Percentiles rank a stretch among this genome's conserved stretches.
Evolutionary conservation across 345 rosid genomes (phyloP).

Genomic region (Cochlearia excelsa): DNA sequence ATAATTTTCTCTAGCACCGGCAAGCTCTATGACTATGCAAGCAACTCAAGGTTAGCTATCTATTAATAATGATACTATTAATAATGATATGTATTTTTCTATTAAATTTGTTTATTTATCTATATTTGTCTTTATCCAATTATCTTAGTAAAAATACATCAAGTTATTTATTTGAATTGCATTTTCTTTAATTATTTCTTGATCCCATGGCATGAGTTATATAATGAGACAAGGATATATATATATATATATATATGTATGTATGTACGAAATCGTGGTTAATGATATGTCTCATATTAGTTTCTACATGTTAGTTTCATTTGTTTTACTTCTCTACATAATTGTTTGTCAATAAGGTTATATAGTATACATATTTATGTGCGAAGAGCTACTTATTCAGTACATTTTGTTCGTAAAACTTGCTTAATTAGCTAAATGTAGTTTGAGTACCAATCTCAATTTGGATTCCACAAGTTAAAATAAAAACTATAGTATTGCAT

Average conservation of each 20-base stretch:
- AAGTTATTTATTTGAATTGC: slow-evolving; percentile 10
- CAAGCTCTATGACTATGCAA: slow-evolving; percentile 39
- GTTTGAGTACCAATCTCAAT: no score
- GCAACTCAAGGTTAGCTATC: slow-evolving; percentile 36
- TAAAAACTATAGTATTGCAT: no score
- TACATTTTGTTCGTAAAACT: slow-evolving; percentile 1
- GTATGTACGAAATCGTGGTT: slow-evolving; percentile 1
- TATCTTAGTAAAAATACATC: background rate
- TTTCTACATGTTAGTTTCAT: no score
- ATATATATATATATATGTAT: no score
- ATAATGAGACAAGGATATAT: no score
- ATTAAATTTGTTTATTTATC: background rate
- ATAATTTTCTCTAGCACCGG: slow-evolving; percentile 38
- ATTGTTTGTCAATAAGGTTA: slow-evolving; percentile 11
- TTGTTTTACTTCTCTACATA: background rate
- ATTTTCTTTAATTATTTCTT: slow-evolving; percentile 12
- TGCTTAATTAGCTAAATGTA: background rate
- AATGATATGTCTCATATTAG: slow-evolving; percentile 5
- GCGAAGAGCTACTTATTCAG: slow-evolving; percentile 1
- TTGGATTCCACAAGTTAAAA: no score
- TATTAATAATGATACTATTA: background rate
- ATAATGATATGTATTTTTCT: slow-evolving; percentile 6
- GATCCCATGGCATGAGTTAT: background rate
- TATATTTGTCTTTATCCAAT: background rate
- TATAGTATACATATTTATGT: background rate